Evolutionary conservation across 345 rosid genomes (phyloP).

Genomic region (Eucalyptus melliodora): DNA sequence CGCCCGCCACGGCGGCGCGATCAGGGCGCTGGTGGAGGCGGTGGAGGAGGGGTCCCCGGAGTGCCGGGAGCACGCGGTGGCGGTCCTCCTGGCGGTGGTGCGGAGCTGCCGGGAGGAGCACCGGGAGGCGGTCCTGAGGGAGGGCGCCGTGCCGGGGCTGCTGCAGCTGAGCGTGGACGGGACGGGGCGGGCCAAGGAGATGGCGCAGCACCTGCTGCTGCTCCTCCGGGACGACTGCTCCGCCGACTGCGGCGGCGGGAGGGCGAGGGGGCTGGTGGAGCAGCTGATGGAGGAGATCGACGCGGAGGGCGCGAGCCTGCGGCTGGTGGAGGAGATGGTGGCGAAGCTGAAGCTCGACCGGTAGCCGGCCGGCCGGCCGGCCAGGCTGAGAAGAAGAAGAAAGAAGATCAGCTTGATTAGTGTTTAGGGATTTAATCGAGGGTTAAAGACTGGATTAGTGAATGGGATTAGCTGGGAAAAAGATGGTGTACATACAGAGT

Average conservation of each 20-base stretch:
- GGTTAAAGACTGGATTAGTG: background rate
- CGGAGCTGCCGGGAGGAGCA: constrained; percentile 49
- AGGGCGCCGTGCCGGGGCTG: constrained; percentile 76
- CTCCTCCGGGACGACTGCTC: constrained; percentile 57
- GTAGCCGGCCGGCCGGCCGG: background rate
- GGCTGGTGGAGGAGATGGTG: constrained; percentile 64
- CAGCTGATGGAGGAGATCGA: constrained; percentile 66
- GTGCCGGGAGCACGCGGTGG: constrained; percentile 66
- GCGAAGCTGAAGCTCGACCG: constrained; percentile 46
- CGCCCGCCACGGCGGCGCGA: constrained; percentile 22
- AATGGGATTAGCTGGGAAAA: background rate
- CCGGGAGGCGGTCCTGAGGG: constrained; percentile 57
- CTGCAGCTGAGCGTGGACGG: constrained; percentile 75
- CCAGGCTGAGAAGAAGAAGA: background rate
- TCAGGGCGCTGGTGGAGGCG: constrained; percentile 51
- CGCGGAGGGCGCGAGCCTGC: constrained; percentile 41
- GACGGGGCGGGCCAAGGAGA: constrained; percentile 44
- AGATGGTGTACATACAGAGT: background rate
- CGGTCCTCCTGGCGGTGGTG: constrained; percentile 49
- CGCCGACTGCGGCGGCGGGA: constrained; percentile 8
- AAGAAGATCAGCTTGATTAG: background rate
- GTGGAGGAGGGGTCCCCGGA: constrained; percentile 65
- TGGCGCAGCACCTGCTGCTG: constrained; percentile 52
- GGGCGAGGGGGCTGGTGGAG: constrained; percentile 14
- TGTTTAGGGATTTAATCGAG: background rate